Percentiles rank a stretch among this genome's conserved stretches.
phyloP scores from a whole-genome alignment of 1,284 basidiomycete genomes.

The Ustilago trichophora region DNA sequence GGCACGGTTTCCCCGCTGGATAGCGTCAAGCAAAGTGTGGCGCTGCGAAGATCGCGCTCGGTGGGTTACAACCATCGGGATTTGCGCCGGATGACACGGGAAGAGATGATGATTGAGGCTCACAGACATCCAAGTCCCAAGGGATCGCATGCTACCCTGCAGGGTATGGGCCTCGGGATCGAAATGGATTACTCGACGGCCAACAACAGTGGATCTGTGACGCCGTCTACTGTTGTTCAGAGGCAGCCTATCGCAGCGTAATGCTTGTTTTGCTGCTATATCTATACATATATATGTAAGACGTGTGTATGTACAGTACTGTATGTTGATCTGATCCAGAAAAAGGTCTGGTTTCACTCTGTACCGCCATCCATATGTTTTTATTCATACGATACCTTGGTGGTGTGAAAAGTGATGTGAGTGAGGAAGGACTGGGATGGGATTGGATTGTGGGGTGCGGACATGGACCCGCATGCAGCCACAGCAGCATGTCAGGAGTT shows the following conservation, averaged over 20 bases:
- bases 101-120: slow-evolving; percentile 15
- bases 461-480: too few relatives aligned
- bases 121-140: slow-evolving; percentile 3
- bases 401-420: too few relatives aligned
- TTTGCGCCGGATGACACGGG: slow-evolving; percentile 8
- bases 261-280: slow-evolving; percentile 1
- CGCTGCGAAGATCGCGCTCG: slow-evolving; percentile 19
- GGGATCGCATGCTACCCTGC: not conserved
- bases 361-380: too few relatives aligned
- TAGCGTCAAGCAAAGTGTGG: slow-evolving; percentile 2
- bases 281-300: too few relatives aligned
- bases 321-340: too few relatives aligned
- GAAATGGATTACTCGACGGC: slow-evolving; percentile 5
- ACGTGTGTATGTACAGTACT: too few relatives aligned
- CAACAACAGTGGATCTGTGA: slow-evolving; percentile 2
- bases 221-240: not conserved
- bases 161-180: slow-evolving; percentile 6
- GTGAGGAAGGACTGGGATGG: too few relatives aligned
- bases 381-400: too few relatives aligned
- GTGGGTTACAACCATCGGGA: slow-evolving; percentile 16
- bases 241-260: slow-evolving; percentile 13
- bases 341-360: too few relatives aligned
- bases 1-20: slow-evolving; percentile 12
- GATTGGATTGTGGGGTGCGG: too few relatives aligned
- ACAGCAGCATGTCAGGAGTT: too few relatives aligned